Evolutionary conservation across 306 rosid genomes (phyloP).

Genomic region (Lagenaria siceraria): DNA sequence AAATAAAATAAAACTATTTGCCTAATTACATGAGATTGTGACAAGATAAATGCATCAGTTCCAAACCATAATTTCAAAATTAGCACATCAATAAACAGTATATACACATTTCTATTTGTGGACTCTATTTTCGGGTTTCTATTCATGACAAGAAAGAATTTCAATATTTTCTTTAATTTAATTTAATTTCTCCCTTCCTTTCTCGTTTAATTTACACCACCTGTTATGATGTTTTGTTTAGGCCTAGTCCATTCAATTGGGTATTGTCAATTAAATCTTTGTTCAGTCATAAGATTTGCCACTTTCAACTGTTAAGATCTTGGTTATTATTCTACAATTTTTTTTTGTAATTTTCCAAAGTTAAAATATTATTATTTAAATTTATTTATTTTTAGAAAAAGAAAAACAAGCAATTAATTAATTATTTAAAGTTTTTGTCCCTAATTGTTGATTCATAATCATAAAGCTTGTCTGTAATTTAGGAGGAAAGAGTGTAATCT

Average conservation of each 20-base stretch:
- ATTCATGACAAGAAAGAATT: background rate
- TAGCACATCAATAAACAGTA: no score
- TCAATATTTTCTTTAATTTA: background rate
- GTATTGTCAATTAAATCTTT: conserved; percentile 24
- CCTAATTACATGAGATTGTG: background rate
- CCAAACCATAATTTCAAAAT: background rate
- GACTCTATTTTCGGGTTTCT: background rate
- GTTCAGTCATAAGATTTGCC: conserved; percentile 37
- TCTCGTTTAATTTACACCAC: background rate
- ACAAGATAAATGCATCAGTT: background rate
- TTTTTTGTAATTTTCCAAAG: conserved; percentile 12
- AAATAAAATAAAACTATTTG: no score
- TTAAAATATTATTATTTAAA: background rate
- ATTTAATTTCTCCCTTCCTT: background rate
- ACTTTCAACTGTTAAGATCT: conserved; percentile 19
- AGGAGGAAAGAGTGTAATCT: conserved; percentile 3
- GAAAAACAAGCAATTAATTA: background rate
- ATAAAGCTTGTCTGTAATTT: conserved; percentile 3
- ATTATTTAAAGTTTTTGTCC: background rate
- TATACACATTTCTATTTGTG: no score
- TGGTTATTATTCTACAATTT: conserved; percentile 1
- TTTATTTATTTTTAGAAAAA: background rate
- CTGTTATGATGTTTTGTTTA: background rate
- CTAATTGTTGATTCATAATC: background rate
- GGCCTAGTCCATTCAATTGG: conserved; percentile 5